Base-by-base conservation (phyloP, 2,329 filamentous ascomycete genomes). In the Penicillium sp. region DNA sequence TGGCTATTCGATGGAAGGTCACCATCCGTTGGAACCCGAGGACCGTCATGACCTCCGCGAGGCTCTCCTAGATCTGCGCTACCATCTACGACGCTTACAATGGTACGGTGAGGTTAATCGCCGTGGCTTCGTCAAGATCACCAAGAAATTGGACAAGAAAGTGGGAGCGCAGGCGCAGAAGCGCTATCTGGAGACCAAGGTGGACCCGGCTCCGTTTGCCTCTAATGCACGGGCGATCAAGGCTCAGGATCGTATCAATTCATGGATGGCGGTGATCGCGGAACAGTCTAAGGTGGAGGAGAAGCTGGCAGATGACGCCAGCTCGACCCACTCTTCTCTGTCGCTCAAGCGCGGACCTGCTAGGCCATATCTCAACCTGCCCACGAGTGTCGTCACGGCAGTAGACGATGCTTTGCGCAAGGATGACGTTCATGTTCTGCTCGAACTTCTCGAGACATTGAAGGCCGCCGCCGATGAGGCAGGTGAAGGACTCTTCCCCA, bases 31-130 rank as follows among this genome's bases (percentile, higher is more conserved):
- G 64, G 94, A 97, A 73, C 85, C 89, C 64, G 92, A 97, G 74
- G 95, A 99, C 78, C 84, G 89, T 46, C 92, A 97, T 76, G 95
- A 99, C 77, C 83, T 98, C 51, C 90, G 96, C 81, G 92, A 90
- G 38, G 93, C 93, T 38, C 82, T 99, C 54, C 85, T 98, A 35
- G 95, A 99, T 78, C 83, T 98, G 62, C 87, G 95, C 59, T 89
- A 89, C 55, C 91, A 96, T 73, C 80, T 98, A 67, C 86, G 95
- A 61, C 98, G 98, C 71, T 82, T 99, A 55, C 91, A 96, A 76
- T 98, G 93, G 93, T 99, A 98, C 75, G 94, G 93, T 53, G 94
- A 98, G 79, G 94, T 98, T 71, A 99, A 99, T 76, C 87, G 93
- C 55, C 85, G 92, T 65, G 95, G 95, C 1, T 99, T 99, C 72